Conservation (phyloP, 2,329 filamentous ascomycete species). For the Westerdykella sp. region DNA sequence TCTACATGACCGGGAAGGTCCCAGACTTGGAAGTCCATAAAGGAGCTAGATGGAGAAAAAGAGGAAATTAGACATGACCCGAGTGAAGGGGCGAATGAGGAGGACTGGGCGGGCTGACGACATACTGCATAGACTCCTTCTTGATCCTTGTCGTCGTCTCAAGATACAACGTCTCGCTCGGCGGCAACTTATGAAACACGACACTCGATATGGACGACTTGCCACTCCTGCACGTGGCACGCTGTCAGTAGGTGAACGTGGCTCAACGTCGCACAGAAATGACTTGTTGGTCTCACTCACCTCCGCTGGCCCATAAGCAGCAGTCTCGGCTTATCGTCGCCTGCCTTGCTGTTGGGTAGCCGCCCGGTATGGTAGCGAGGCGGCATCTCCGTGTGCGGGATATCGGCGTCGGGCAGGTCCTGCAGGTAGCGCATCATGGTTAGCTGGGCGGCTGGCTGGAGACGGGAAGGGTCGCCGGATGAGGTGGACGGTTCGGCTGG, state of each 20-base stretch:
- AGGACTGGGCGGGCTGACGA: constrained; percentile 8
- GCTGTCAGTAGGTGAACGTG: constrained; percentile 9
- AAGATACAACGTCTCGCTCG: constrained; percentile 90
- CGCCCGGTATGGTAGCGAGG: constrained; percentile 40
- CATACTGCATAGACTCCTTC: constrained; percentile 91
- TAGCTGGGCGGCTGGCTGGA: constrained; percentile 37
- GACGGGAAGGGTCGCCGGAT: constrained; percentile 15
- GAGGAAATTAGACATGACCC: neutral
- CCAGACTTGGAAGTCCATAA: constrained; percentile 99
- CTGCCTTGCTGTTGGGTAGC: constrained; percentile 45
- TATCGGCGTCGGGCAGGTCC: constrained; percentile 39
- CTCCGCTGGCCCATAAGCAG: constrained; percentile 93
- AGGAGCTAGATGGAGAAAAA: constrained; percentile 57
- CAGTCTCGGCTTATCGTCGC: constrained; percentile 70
- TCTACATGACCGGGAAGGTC: constrained; percentile 95
- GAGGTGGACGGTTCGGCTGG: too few relatives aligned
- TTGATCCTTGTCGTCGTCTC: constrained; percentile 93
- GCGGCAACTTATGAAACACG: constrained; percentile 97
- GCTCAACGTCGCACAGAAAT: neutral
- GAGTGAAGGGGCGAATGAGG: neutral
- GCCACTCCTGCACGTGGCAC: constrained; percentile 62
- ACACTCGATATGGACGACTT: constrained; percentile 98
- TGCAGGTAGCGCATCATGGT: constrained; percentile 41
- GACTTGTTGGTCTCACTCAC: constrained; percentile 46
- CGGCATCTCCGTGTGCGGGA: constrained; percentile 32